Base-by-base conservation (phyloP, 2,329 filamentous ascomycete genomes). In the Fusarium torreyae region DNA sequence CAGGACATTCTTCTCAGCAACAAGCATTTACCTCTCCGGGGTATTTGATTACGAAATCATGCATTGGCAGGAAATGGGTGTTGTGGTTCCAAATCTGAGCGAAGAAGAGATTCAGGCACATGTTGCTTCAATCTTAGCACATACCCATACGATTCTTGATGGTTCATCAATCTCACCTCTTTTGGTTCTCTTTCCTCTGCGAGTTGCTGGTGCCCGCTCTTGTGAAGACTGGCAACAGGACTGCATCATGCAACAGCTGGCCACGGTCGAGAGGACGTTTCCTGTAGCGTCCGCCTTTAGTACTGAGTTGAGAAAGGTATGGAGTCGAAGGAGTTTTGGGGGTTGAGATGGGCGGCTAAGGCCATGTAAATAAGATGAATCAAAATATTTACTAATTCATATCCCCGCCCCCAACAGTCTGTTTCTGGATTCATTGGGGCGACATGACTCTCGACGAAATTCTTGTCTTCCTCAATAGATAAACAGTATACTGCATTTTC, bases 11-110 rank as follows among this genome's bases (percentile, higher is more conserved):
- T 74, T 71, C 24, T 70, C 79, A 0, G 77, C 79, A 7, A 78
- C 74, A 3, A 79, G 78, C 45, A 78, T 80, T 7, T 80, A 80
- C 34, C 72, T 81, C 6, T 81, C 79, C 0, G 79, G 79, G 1
- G 71, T 77, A 4, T 81, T 78, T 33, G 79, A 80, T 59, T 80
- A 80, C 15, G 77, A 80, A 11, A 71, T 77, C 3, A 22, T 48
- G 9, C 66, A 74, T 18, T 81, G 79, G 79, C 61, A 72, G 0
- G 44, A 42, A 0, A 62, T 75, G 11, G 71, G 52, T 1, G 61
- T 78, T 5, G 6, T 46, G 0, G 69, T 75, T 0, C 74, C 78
- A 0, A 74, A 66, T 1, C 31, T 80, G 1, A 33, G 53, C 8
- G 63, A 70, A 9, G 48, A 57, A 0, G 64, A 73, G 2, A 66